Conservation (phyloP, 2,329 filamentous ascomycete species). For the Colletotrichum noveboracense region DNA sequence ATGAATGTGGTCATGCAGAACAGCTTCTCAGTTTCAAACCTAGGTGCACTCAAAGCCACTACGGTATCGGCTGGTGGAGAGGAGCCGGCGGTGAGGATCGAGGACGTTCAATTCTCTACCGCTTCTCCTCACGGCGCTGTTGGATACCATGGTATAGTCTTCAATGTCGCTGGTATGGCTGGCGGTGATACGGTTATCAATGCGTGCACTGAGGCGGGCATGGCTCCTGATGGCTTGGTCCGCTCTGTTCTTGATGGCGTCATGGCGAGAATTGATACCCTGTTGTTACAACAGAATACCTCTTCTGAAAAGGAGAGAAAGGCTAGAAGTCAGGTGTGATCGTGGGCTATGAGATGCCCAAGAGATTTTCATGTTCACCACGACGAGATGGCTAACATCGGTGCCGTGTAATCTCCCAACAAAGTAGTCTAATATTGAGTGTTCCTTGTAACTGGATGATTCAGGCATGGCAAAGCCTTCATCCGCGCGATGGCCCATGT, state of each 20-base stretch:
- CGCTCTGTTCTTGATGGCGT: neutral
- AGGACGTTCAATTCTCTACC: constrained; percentile 22
- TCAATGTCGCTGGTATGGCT: constrained; percentile 6
- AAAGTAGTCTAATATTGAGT: neutral
- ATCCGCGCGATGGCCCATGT: neutral
- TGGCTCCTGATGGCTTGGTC: constrained; percentile 9
- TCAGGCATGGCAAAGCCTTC: neutral
- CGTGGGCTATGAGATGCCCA: fast-evolving
- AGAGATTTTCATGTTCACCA: neutral
- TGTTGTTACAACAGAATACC: neutral
- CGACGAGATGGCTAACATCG: fast-evolving
- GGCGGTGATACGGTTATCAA: constrained; percentile 16
- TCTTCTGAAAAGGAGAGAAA: neutral
- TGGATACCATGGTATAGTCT: constrained; percentile 17
- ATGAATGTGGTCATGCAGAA: constrained; percentile 1
- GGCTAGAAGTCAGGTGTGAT: neutral
- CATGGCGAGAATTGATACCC: constrained; percentile 1
- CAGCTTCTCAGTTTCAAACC: constrained; percentile 20
- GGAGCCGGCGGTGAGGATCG: constrained; percentile 5
- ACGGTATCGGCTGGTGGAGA: neutral
- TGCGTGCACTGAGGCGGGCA: constrained; percentile 9
- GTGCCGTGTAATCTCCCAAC: fast-evolving
- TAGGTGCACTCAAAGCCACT: constrained; percentile 7
- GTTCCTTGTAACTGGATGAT: neutral
- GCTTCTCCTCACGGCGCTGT: neutral